A percentile compares a stretch with the other conserved stretches of the same genome.
phyloP scores from a whole-genome alignment of 306 rosid genomes.

The Medicago lupulina region DNA sequence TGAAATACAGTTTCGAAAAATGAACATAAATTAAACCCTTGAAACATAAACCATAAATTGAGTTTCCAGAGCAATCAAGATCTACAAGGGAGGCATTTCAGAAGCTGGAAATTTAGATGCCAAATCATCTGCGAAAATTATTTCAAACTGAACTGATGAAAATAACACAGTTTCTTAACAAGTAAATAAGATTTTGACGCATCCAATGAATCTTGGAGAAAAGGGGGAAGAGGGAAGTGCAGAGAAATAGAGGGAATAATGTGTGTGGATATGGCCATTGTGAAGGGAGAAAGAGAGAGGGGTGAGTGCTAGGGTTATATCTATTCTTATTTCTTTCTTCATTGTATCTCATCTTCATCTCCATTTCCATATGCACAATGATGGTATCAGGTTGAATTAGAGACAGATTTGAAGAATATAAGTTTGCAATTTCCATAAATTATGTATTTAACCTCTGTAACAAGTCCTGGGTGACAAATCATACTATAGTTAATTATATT shows the following conservation, averaged over 20 bases:
- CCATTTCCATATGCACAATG: not conserved
- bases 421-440: conserved; percentile 8
- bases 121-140: conserved; percentile 13
- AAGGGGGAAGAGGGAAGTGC: not conserved
- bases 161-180: conserved; percentile 10
- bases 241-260: not conserved
- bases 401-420: not conserved
- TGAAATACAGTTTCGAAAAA: conserved; percentile 40
- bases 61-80: conserved; percentile 30
- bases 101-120: not conserved
- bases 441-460: conserved; percentile 8
- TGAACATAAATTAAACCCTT: conserved; percentile 16
- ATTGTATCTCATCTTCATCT: not conserved
- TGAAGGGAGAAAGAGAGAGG: not conserved
- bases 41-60: conserved; percentile 5
- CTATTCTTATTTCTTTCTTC: not conserved
- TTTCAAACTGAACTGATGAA: not conserved
- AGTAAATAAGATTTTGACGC: not conserved
- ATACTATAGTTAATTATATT: not conserved
- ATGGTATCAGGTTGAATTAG: not conserved
- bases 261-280: not conserved
- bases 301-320: not conserved
- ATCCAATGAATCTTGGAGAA: not conserved
- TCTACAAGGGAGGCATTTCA: conserved; percentile 27
- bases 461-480: not conserved